Base-by-base conservation (phyloP, 78 protist genomes). In the Dictyostelium discoideum region DNA sequence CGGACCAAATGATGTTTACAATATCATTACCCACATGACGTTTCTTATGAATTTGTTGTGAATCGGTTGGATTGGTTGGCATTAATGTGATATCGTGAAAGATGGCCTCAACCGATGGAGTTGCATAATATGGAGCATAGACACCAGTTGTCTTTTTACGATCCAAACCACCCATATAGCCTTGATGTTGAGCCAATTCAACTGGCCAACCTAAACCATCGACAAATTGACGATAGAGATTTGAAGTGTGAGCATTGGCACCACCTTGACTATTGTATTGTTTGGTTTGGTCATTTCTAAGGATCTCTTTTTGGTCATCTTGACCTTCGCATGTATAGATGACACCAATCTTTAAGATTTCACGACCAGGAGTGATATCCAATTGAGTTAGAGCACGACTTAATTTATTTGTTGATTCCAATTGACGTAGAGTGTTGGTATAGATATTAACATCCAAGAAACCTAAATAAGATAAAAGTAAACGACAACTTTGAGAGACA, bases 1-100 rank as follows among this genome's bases (percentile, higher is more conserved):
- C 99, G 20, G 86, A 77, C 98, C 99, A 98, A n/a, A 98, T 65
- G 11, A 98, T 96, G 81, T 98, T 98, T 85, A 98, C 98, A 37
- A 77, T 88, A 50, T 98, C 99, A 80, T 98, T 98, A 37, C 99
- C 99, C 24, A 98, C 97, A 90, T 98, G 99, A 37, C 96, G 37
- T 80, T 98, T 98, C 97, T 98, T 97, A 54, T 80, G 74, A 40
- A 96, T 63, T 79, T 97, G 94, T 81, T 97, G 97, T 6, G 83
- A 24, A 65, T 98, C 99, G 7, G 85, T 95, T 24, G 26, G 83
- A 44, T 63, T 84, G 3, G 97, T 89, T 40, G 98, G 98, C 98
- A 98, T 97, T 2, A 85, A 37, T 32, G 98, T 85, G 18, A 96
- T 94, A 80, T 98, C 98, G 72, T 98, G 99, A 95, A 86, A 98